Conservation (phyloP, 352 stramenopile genomes). For the Pythium sukuiense region DNA sequence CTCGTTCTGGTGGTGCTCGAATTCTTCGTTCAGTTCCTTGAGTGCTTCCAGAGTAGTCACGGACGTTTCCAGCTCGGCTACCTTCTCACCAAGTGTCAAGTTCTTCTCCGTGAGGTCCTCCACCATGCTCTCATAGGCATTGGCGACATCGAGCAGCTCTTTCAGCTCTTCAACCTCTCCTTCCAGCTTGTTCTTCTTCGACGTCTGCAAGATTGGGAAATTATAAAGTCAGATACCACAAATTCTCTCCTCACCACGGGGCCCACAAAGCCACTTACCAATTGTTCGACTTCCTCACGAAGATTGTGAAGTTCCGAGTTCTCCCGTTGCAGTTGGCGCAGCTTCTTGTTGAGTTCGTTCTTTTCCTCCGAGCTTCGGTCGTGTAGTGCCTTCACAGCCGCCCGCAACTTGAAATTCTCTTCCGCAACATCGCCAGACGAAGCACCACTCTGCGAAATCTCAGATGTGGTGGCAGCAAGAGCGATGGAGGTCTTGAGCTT, state of each 20-base stretch:
- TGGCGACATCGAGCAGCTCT: slow-evolving; percentile 82
- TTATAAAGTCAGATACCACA: neutral
- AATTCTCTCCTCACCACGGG: neutral
- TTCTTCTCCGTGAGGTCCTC: slow-evolving; percentile 90
- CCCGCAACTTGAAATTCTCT: slow-evolving; percentile 84
- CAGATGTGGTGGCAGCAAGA: slow-evolving; percentile 42
- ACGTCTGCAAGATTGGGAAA: too few species aligned
- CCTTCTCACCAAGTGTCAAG: slow-evolving; percentile 74
- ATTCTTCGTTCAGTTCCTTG: slow-evolving; percentile 84
- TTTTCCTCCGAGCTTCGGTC: slow-evolving; percentile 81
- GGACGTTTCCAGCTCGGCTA: slow-evolving; percentile 71
- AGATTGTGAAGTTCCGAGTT: slow-evolving; percentile 61
- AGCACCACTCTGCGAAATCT: slow-evolving; percentile 35
- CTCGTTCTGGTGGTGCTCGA: slow-evolving; percentile 87
- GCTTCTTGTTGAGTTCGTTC: slow-evolving; percentile 74
- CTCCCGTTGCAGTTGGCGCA: slow-evolving; percentile 75
- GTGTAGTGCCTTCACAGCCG: slow-evolving; percentile 81
- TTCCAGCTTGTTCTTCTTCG: slow-evolving; percentile 56
- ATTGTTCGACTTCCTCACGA: slow-evolving; percentile 70
- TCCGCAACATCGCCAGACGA: slow-evolving; percentile 47
- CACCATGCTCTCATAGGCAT: slow-evolving; percentile 88
- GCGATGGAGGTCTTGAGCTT: slow-evolving; percentile 68
- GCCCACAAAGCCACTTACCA: slow-evolving; percentile 37
- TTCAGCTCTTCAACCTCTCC: slow-evolving; percentile 82
- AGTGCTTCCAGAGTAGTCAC: slow-evolving; percentile 77